Conservation (phyloP, 2,329 filamentous ascomycete genomes). For the Colletotrichum sansevieriae region DNA sequence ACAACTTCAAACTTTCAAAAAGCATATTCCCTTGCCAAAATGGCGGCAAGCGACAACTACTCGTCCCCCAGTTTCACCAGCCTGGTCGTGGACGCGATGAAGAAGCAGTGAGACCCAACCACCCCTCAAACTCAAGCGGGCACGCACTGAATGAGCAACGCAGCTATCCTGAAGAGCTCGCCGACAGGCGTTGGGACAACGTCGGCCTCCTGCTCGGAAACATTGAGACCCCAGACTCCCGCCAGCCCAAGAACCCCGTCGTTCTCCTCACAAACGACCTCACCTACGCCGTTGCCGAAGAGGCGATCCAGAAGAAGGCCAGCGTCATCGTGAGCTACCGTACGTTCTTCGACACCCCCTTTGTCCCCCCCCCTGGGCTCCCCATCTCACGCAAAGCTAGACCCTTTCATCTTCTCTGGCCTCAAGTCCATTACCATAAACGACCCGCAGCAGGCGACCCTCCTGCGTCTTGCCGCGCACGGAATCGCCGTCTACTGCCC, state of each 20-base stretch:
- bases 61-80: constrained; percentile 58
- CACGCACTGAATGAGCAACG: constrained; percentile 8
- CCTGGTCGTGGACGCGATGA: constrained; percentile 83
- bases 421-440: constrained; percentile 88
- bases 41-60: constrained; percentile 35
- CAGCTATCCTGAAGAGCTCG: constrained; percentile 90
- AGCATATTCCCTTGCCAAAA: constrained; percentile 2
- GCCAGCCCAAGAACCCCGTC: constrained; percentile 47
- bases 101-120: constrained; percentile 74
- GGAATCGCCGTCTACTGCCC: constrained; percentile 97
- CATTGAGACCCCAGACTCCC: constrained; percentile 49
- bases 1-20: background rate
- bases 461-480: constrained; percentile 84
- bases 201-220: constrained; percentile 81
- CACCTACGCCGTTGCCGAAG: constrained; percentile 87
- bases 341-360: constrained; percentile 51
- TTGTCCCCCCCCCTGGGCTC: background rate
- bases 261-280: constrained; percentile 85
- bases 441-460: constrained; percentile 87
- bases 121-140: background rate
- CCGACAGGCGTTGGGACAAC: constrained; percentile 94
- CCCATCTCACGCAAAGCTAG: constrained; percentile 57
- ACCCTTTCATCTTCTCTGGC: constrained; percentile 96
- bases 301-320: constrained; percentile 82
- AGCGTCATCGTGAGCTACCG: constrained; percentile 92